A percentile compares a stretch with the other conserved stretches of the same genome.
These are phyloP conservation scores for Ramularia endophylla DNA, from an alignment of 2,329 filamentous ascomycete genomes.

Conservation along the genomic window DNA sequence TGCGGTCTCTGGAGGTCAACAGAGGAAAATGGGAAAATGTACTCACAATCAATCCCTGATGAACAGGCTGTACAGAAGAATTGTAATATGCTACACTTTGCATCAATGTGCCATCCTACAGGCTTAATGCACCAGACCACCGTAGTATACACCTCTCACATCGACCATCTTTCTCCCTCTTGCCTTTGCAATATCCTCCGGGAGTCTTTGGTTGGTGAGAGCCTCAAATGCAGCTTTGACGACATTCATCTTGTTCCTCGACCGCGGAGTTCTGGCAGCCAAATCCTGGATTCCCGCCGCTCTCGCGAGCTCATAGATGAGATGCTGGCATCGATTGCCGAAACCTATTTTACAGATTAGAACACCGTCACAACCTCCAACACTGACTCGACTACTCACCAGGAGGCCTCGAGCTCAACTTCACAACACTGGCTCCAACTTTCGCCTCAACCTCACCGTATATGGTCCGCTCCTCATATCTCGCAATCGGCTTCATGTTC, in stretches of 20 bases:
- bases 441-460: slow-evolving; percentile 80
- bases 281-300: slow-evolving; percentile 83
- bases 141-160: slow-evolving; percentile 95
- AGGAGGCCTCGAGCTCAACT: slow-evolving; percentile 76
- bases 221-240: slow-evolving; percentile 87
- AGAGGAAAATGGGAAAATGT: too few species aligned
- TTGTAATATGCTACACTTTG: too few species aligned
- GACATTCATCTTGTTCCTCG: slow-evolving; percentile 95
- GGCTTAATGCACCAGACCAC: slow-evolving; percentile 58
- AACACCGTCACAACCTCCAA: slow-evolving; percentile 1
- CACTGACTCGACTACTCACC: slow-evolving; percentile 52
- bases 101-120: not conserved
- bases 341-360: slow-evolving; percentile 58
- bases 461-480: slow-evolving; percentile 90
- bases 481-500: slow-evolving; percentile 86
- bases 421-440: slow-evolving; percentile 78
- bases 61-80: too few species aligned
- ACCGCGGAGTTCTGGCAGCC: slow-evolving; percentile 72
- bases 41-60: too few species aligned
- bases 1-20: too few species aligned
- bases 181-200: slow-evolving; percentile 82
- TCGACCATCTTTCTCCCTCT: slow-evolving; percentile 94
- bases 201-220: slow-evolving; percentile 74
- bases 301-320: slow-evolving; percentile 92
- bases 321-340: slow-evolving; percentile 81